Base-by-base conservation (phyloP, 2,329 filamentous ascomycete genomes). In the Polychaeton citri region DNA sequence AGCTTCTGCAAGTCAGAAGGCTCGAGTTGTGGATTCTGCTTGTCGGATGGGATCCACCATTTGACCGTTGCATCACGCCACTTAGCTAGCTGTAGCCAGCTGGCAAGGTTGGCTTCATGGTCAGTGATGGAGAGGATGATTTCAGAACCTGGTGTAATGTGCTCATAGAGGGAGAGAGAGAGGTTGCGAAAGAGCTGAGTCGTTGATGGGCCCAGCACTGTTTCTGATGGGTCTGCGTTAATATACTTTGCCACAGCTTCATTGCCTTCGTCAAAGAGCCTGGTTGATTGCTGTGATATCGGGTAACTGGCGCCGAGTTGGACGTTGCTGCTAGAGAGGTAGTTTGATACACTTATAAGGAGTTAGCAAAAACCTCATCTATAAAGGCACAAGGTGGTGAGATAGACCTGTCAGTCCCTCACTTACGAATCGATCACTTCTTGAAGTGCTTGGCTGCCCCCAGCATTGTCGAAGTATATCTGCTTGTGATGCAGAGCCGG, bases 171-270 rank as follows among this genome's bases (percentile, higher is more conserved):
- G 1, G 64, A 57, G 4, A 77, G 56, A 30, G 66, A 65, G 12
- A 86, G 67, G 52, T 86, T 87, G 44, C 80, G 74, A 47, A 85
- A 73, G 7, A 86, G 69, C 51, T 85, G 81, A 0, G 82, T 87
- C 1, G 81, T 82, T 2, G 81, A 83, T 0, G 76, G 62, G 1
- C 81, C 81, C 37, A 85, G 68, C 32, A 81, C 79, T 39, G 86
- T 76, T 50, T 85, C 79, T 32, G 77, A 72, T 1, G 64, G 58
- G 0, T 61, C 57, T 3, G 80, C 77, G 51, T 84, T 83, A 49
- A 87, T 72, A 48, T 81, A 86, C 39, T 65, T 68, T 6, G 82
- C 80, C 1, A 73, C 79, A 1, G 78, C 76, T 34, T 67, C 60
- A 45, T 75, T 75, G 12, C 76, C 82, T 19, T 66, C 61, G 2